phyloP scores from a whole-genome alignment of 345 rosid genomes.

The Linum tenue region DNA sequence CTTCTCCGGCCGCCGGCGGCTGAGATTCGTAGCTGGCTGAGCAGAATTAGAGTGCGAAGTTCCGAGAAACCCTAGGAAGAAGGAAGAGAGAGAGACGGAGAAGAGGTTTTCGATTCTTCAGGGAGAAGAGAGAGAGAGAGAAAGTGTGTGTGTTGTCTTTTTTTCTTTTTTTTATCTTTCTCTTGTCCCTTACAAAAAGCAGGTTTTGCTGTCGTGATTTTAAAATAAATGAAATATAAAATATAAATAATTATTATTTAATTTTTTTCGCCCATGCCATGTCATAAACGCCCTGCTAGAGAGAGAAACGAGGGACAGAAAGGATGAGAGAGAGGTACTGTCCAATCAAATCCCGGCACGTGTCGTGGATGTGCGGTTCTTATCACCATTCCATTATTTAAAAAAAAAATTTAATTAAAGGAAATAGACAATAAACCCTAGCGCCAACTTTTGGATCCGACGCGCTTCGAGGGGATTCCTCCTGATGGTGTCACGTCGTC shows the following conservation, averaged over 20 bases:
- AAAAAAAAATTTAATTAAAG: not conserved
- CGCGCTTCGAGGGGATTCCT: slow-evolving; percentile 18
- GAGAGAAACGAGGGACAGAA: slow-evolving; percentile 1
- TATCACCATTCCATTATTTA: slow-evolving; percentile 35
- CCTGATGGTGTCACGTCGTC: not conserved
- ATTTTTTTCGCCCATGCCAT: slow-evolving; percentile 32
- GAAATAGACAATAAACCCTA: slow-evolving; percentile 41
- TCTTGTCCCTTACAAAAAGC: slow-evolving; percentile 17
- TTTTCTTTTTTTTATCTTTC: slow-evolving; percentile 31
- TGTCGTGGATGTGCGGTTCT: slow-evolving; percentile 50
- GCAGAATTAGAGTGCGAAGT: slow-evolving; percentile 50
- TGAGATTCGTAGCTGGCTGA: slow-evolving; percentile 28
- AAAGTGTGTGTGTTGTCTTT: slow-evolving; percentile 6
- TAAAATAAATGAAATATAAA: not conserved
- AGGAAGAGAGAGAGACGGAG: not conserved
- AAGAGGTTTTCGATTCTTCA: slow-evolving; percentile 33
- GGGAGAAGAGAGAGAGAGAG: slow-evolving; percentile 19
- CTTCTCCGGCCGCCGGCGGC: not conserved
- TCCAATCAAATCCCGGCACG: slow-evolving; percentile 27
- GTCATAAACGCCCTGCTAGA: slow-evolving; percentile 24
- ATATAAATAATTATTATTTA: too few relatives aligned
- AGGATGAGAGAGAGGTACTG: slow-evolving; percentile 12
- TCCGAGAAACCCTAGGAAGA: slow-evolving; percentile 46
- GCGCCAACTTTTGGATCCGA: slow-evolving; percentile 10
- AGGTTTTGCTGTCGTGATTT: slow-evolving; percentile 28